phyloP scores from a whole-genome alignment of 2,329 filamentous ascomycete species.

The Pezicula rhizophila region DNA sequence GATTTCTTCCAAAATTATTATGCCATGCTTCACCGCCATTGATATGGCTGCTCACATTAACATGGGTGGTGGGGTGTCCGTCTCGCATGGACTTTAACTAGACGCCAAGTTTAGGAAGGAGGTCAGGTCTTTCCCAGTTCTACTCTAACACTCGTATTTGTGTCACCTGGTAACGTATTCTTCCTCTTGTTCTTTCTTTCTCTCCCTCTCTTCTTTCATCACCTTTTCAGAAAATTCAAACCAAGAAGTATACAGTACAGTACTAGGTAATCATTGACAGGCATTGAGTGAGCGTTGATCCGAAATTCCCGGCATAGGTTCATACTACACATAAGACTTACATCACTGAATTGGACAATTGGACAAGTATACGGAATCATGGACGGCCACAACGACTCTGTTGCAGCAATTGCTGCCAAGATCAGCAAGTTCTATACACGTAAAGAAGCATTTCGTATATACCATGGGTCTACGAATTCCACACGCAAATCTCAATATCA shows the following conservation, averaged over 20 bases:
- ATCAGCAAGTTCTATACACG: conserved; percentile 15
- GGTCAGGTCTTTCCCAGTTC: neutral
- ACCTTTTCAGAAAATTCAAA: too few relatives aligned
- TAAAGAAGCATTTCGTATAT: conserved; percentile 39
- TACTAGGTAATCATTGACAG: neutral
- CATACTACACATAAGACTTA: neutral
- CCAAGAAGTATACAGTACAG: too few relatives aligned
- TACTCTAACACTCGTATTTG: neutral
- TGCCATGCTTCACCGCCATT: neutral
- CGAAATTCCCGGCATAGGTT: too few relatives aligned
- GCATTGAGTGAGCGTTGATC: too few relatives aligned
- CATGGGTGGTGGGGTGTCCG: too few relatives aligned
- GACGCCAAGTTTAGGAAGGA: neutral
- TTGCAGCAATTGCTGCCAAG: conserved; percentile 11
- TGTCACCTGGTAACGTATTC: neutral
- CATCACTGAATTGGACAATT: neutral
- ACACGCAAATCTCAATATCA: conserved; percentile 32
- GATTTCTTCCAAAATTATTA: neutral
- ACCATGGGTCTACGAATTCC: conserved; percentile 49
- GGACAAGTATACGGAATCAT: conserved; percentile 6
- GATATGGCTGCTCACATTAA: neutral
- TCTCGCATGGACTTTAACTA: too few relatives aligned
- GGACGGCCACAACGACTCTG: conserved; percentile 16
- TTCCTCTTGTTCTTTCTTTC: neutral
- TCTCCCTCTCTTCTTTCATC: neutral